Evolutionary conservation across 208 protist species (phyloP).

Genomic region (Crithidia brevicula): DNA sequence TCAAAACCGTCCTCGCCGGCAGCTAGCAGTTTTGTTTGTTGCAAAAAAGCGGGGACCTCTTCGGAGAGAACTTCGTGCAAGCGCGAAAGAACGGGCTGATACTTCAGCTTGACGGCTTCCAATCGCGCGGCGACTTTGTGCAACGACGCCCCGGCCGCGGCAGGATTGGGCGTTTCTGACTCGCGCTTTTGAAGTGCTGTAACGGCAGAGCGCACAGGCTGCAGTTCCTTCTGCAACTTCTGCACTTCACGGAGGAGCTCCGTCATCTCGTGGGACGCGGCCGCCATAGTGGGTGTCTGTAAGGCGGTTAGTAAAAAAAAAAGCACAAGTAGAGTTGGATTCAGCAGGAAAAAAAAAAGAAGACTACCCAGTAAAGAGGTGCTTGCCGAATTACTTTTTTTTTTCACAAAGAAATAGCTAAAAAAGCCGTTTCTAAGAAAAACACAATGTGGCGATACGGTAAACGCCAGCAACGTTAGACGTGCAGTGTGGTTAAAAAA

Average conservation of each 20-base stretch:
- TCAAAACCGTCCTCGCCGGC: conserved; percentile 3
- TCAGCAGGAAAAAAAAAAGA: background rate
- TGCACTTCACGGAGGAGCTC: conserved; percentile 74
- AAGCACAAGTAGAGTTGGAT: background rate
- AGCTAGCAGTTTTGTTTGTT: conserved; percentile 48
- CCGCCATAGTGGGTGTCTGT: conserved; percentile 31
- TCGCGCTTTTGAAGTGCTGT: conserved; percentile 70
- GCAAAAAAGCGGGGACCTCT: conserved; percentile 56
- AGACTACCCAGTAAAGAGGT: too few relatives aligned
- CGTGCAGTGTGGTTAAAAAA: too few relatives aligned
- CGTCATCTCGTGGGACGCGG: conserved; percentile 47
- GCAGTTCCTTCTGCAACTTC: conserved; percentile 81
- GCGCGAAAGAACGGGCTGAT: conserved; percentile 42
- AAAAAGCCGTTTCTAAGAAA: too few relatives aligned
- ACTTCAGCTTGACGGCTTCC: conserved; percentile 54
- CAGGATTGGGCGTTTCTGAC: conserved; percentile 49
- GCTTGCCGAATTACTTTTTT: too few relatives aligned
- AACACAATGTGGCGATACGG: too few relatives aligned
- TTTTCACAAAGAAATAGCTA: conserved; percentile 5
- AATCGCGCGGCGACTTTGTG: conserved; percentile 72
- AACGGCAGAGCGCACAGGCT: conserved; percentile 77
- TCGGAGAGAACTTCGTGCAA: conserved; percentile 37
- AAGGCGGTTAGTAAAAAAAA: conserved; percentile 9
- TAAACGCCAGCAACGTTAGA: too few relatives aligned
- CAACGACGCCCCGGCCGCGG: conserved; percentile 69